These are phyloP conservation scores for Dysphania ambrosioides DNA, from an alignment of 148 eudicot species.

Conservation along the genomic window DNA sequence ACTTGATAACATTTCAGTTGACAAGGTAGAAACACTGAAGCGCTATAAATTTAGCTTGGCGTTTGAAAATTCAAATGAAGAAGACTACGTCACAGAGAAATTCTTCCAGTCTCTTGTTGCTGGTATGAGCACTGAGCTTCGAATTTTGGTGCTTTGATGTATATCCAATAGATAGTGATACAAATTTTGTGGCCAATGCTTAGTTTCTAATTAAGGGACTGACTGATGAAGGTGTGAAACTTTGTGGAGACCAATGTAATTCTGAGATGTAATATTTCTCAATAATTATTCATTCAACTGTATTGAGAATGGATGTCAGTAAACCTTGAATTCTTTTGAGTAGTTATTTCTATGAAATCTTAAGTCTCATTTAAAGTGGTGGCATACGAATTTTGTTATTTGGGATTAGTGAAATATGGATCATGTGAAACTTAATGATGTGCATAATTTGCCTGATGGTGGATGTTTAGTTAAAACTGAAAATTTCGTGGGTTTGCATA, in stretches of 20 bases:
- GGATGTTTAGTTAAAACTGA: neutral
- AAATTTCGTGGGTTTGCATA: neutral
- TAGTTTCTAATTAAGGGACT: no score
- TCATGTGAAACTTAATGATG: neutral
- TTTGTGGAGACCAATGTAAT: no score
- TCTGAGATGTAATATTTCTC: neutral
- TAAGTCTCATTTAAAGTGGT: neutral
- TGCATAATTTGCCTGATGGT: neutral
- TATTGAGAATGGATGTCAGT: neutral
- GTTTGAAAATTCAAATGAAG: slow-evolving; percentile 95
- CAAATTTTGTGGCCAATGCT: neutral
- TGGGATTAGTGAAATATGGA: neutral
- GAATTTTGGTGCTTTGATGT: neutral
- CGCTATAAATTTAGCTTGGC: slow-evolving; percentile 92
- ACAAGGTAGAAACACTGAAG: slow-evolving; percentile 81
- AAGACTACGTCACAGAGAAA: slow-evolving; percentile 96
- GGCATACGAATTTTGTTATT: neutral
- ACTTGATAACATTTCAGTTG: slow-evolving; percentile 48
- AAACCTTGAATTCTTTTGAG: neutral
- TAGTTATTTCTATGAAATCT: neutral
- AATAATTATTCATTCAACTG: neutral
- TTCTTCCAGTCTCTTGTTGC: slow-evolving; percentile 97
- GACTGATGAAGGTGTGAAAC: no score
- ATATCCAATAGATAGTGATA: neutral
- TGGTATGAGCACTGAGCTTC: slow-evolving; percentile 43